Conservation (phyloP, 805 yeast genomes). For the Candida parachauliodes region DNA sequence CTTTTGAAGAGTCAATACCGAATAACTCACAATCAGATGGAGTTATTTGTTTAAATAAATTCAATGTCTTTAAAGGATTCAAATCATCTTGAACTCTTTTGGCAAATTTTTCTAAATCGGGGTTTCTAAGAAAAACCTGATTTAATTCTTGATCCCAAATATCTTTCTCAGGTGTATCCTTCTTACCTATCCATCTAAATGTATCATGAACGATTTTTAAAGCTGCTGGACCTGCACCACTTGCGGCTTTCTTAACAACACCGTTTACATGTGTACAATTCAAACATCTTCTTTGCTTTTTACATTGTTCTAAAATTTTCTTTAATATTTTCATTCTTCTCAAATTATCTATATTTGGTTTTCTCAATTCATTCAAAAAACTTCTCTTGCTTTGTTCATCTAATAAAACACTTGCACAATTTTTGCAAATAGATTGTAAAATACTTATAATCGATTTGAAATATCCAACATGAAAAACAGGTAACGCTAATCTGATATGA, state of each 20-base stretch:
- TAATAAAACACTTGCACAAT: constrained; percentile 74
- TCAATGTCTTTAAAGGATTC: constrained; percentile 85
- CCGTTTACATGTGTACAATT: constrained; percentile 89
- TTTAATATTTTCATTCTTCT: constrained; percentile 87
- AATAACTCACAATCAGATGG: constrained; percentile 89
- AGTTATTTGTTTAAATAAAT: constrained; percentile 77
- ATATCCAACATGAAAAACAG: constrained; percentile 97
- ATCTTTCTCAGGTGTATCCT: constrained; percentile 75
- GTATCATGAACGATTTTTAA: constrained; percentile 93
- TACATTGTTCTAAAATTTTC: constrained; percentile 84
- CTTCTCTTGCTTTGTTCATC: constrained; percentile 68
- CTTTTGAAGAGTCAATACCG: constrained; percentile 82
- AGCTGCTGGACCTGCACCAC: constrained; percentile 90
- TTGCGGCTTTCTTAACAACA: constrained; percentile 93
- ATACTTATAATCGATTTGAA: constrained; percentile 88
- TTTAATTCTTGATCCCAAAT: constrained; percentile 87
- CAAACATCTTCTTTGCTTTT: constrained; percentile 88
- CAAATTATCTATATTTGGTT: constrained; percentile 86
- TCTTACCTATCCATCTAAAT: constrained; percentile 93
- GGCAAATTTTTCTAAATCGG: constrained; percentile 84
- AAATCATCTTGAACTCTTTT: constrained; percentile 89
- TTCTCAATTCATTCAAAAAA: constrained; percentile 73
- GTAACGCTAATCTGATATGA: constrained; percentile 85
- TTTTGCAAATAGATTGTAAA: constrained; percentile 86
- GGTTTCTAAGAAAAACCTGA: constrained; percentile 67